These are phyloP conservation scores for Lipomyces orientalis DNA, from an alignment of 805 yeast genomes.

Conservation along the genomic window DNA sequence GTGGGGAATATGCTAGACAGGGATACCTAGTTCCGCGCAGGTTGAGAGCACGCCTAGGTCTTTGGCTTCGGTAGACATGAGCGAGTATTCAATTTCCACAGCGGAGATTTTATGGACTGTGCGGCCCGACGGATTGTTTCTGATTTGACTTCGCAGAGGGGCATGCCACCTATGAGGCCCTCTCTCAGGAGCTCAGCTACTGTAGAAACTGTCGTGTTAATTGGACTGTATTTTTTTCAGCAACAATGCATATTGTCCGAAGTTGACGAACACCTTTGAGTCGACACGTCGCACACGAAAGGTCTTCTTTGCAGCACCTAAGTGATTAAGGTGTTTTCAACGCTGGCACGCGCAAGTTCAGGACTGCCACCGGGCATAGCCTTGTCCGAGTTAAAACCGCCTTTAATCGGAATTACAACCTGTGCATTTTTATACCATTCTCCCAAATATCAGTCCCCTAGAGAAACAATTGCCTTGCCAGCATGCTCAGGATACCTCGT, in stretches of 20 bases:
- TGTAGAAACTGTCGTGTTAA: constrained; percentile 64
- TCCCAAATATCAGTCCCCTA: no score
- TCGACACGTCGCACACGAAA: no score
- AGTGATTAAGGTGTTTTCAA: no score
- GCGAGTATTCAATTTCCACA: constrained; percentile 80
- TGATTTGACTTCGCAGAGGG: constrained; percentile 74
- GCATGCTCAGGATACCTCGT: constrained; percentile 52
- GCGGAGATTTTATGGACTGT: constrained; percentile 61
- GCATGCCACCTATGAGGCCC: constrained; percentile 73
- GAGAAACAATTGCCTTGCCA: constrained; percentile 62
- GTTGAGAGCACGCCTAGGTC: constrained; percentile 66
- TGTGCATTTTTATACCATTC: no score
- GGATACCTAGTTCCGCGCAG: constrained; percentile 63
- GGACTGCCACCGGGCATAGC: no score
- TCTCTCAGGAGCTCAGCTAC: constrained; percentile 63
- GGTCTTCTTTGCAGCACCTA: no score
- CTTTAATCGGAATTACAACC: no score
- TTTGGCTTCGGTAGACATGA: constrained; percentile 64
- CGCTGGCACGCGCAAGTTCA: no score
- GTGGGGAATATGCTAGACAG: constrained; percentile 84
- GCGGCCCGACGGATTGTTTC: constrained; percentile 65
- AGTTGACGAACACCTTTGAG: constrained; percentile 51
- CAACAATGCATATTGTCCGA: background rate
- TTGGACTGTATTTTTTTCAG: constrained; percentile 48
- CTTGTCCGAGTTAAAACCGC: no score